Evolutionary conservation across 768 basidiomycete genomes (phyloP).

Genomic region (Hydnum rufescens): DNA sequence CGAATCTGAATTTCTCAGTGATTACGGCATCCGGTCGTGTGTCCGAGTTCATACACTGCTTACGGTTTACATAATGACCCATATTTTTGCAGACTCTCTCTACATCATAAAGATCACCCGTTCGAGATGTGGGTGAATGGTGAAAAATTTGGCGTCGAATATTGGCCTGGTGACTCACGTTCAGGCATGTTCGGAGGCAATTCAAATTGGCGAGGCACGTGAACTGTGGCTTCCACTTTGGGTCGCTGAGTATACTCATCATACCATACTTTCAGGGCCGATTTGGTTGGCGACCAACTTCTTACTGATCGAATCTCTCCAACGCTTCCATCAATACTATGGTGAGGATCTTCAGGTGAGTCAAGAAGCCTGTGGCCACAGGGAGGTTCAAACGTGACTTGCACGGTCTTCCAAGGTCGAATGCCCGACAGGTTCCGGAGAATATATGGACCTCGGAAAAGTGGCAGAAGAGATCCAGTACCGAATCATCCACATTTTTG

Average conservation of each 20-base stretch:
- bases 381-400: neutral
- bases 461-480: constrained; percentile 98
- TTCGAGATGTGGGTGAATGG: constrained; percentile 93
- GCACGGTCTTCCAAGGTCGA: constrained; percentile 30
- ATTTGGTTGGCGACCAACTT: constrained; percentile 92
- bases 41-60: constrained; percentile 16
- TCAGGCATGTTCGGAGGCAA: constrained; percentile 89
- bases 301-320: constrained; percentile 84
- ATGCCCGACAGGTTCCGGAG: constrained; percentile 93
- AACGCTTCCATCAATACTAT: constrained; percentile 96
- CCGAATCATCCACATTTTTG: constrained; percentile 95
- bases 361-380: constrained; percentile 12
- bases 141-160: constrained; percentile 75
- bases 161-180: constrained; percentile 96
- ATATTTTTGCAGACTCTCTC: constrained; percentile 43
- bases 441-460: constrained; percentile 84
- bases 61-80: neutral
- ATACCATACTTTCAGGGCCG: constrained; percentile 14
- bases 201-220: constrained; percentile 58
- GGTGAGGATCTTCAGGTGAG: constrained; percentile 57
- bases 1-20: constrained; percentile 90
- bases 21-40: constrained; percentile 88
- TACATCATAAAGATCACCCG: constrained; percentile 74
- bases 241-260: neutral
- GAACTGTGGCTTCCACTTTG: constrained; percentile 17